Evolutionary conservation across 345 rosid genomes (phyloP), one percentile per base, ranked within the genome.

Genomic region (Lepidium aucheri): DNA sequence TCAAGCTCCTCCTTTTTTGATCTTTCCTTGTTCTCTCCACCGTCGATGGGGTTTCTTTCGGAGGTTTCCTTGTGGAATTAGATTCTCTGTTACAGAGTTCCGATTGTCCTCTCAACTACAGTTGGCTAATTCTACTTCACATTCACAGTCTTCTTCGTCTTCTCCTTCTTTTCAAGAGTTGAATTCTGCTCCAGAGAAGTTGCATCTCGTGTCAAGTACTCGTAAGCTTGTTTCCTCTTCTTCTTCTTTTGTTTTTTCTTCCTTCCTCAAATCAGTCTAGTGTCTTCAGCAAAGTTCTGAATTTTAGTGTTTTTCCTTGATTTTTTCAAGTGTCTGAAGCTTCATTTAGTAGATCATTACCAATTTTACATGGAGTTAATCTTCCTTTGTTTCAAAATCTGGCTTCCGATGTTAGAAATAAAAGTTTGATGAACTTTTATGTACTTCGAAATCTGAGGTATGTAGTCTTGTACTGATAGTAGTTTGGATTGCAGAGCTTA

Each of bases 401-500:
- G 24, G 28, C 26, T 30, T 28, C 6, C 17, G 2, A 24, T 12
- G 53, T 30, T 47, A 20, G 22, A 30, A 11, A 47, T 20, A 5
- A 10, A 9, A 28, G 32, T 6, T 0, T 46, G 6, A 26, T 59
- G 44, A 38, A 39, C 15, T 6, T 46, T 22, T 39, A 38, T 13
- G 2, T 59, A 12, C 13, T 32, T 53, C 35, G 4, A 51, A 14
- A 15, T 42, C 12, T 51, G 22, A 36, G 68, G 26, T 63, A 11
- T 28, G 7, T 17, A 3, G 16, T 2, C 8, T 9, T 42, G 18
- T 51, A 39, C 40, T 51, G 8, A 47, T 47, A 38, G 5, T 52
- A 53, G 26, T 40, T 55, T 73, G 62, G 30, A 66, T 63, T 68
- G 69, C 49, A 90, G 97, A 81, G 72, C 51, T 41, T 3, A 35